These are phyloP conservation scores for Bruguiera sexangula DNA, from an alignment of 345 rosid genomes.

Conservation along the genomic window DNA sequence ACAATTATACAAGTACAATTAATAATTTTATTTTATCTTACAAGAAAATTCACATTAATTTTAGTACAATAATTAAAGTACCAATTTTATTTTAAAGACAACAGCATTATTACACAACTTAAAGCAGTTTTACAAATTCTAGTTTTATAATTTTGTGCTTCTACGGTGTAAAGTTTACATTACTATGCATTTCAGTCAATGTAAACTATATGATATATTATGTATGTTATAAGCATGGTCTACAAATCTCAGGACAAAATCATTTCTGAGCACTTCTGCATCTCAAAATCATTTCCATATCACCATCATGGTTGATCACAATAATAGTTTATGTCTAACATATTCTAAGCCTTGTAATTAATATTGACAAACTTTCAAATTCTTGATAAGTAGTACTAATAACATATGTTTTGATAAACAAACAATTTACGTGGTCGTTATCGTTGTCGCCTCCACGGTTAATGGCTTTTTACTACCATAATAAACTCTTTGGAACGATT, in stretches of 20 bases:
- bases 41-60: no score
- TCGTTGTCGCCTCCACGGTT: conserved; percentile 10
- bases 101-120: no score
- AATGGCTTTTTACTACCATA: not conserved
- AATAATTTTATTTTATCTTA: no score
- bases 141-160: no score
- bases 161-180: no score
- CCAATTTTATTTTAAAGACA: no score
- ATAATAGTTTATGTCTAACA: not conserved
- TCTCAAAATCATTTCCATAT: not conserved
- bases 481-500: not conserved
- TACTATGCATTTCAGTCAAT: no score
- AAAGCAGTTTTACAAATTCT: no score
- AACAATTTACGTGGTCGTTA: conserved; percentile 17
- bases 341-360: not conserved
- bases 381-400: not conserved
- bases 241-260: conserved; percentile 12
- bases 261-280: conserved; percentile 1
- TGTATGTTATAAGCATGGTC: conserved; percentile 15
- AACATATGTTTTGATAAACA: not conserved
- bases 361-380: not conserved
- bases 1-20: no score
- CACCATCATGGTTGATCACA: not conserved
- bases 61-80: no score
- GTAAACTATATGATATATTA: not conserved